A percentile compares a stretch with the other conserved stretches of the same genome.
Conservation (phyloP, 257 asterid genomes). For the Rubia yunnanensis region DNA sequence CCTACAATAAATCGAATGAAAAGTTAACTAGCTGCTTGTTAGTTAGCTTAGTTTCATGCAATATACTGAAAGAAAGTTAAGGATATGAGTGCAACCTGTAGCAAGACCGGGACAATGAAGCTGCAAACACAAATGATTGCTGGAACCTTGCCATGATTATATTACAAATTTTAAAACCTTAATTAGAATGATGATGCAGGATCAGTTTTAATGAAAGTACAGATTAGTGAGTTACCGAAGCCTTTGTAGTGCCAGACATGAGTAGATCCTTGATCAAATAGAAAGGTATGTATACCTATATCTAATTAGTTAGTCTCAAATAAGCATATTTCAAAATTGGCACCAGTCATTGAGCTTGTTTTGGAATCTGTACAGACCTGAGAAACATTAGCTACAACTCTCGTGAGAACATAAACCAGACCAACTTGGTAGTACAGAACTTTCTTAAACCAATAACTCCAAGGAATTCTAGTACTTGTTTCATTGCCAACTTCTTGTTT, state of each 20-base stretch:
- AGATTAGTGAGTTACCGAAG: slow-evolving; percentile 41
- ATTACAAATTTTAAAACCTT: background rate
- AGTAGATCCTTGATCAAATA: slow-evolving; percentile 67
- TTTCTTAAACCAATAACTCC: slow-evolving; percentile 78
- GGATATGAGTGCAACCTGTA: slow-evolving; percentile 44
- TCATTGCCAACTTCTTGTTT: slow-evolving; percentile 42
- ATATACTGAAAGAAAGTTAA: background rate
- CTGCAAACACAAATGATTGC: slow-evolving; percentile 75
- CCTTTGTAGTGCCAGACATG: slow-evolving; percentile 76
- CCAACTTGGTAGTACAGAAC: slow-evolving; percentile 80
- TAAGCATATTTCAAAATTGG: no score
- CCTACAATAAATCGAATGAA: slow-evolving; percentile 28
- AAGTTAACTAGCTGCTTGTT: no score
- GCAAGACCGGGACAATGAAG: slow-evolving; percentile 65
- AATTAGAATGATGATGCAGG: background rate
- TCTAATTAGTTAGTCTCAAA: no score
- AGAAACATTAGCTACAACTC: slow-evolving; percentile 78
- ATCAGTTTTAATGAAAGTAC: background rate
- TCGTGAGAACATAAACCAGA: slow-evolving; percentile 74
- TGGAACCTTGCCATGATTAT: slow-evolving; percentile 69
- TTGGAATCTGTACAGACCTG: slow-evolving; percentile 44
- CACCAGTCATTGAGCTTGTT: no score
- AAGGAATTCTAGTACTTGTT: slow-evolving; percentile 53
- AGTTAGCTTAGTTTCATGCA: background rate
- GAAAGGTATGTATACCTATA: slow-evolving; percentile 80